Percentiles rank a stretch among this genome's conserved stretches.
These are phyloP conservation scores for Tinospora cordifolia DNA, from an alignment of 164 flowering plant genomes.

Conservation along the genomic window DNA sequence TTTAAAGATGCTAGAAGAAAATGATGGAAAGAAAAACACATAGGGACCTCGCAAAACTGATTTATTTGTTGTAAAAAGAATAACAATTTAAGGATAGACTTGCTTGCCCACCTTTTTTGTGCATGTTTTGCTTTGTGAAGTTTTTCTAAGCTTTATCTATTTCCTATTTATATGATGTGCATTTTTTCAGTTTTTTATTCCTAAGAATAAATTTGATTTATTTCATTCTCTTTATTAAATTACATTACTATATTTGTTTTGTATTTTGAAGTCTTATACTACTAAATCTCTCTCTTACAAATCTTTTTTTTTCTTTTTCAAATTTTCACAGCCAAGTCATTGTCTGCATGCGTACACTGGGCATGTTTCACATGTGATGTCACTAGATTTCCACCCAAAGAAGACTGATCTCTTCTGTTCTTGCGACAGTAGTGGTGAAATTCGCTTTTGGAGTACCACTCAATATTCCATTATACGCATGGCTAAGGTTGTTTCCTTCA, in stretches of 20 bases:
- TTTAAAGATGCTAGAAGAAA: too few relatives aligned
- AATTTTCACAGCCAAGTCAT: slow-evolving; percentile 77
- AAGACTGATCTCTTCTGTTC: slow-evolving; percentile 83
- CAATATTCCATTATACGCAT: slow-evolving; percentile 46
- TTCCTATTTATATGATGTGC: too few relatives aligned
- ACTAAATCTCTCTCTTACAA: slow-evolving; percentile 4
- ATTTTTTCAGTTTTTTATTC: too few relatives aligned
- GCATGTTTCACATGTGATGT: slow-evolving; percentile 59
- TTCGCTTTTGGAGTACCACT: slow-evolving; percentile 58
- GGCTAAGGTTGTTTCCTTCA: slow-evolving; percentile 46
- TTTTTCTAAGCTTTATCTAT: too few relatives aligned
- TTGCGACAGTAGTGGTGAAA: slow-evolving; percentile 61
- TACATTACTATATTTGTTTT: background rate
- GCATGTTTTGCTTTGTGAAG: too few relatives aligned
- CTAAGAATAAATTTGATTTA: too few relatives aligned
- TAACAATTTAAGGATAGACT: too few relatives aligned
- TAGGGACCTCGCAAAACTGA: too few relatives aligned
- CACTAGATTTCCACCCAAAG: slow-evolving; percentile 89
- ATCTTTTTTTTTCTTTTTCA: slow-evolving; percentile 13
- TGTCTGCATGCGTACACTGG: slow-evolving; percentile 45
- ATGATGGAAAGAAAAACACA: too few relatives aligned
- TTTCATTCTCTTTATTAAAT: too few relatives aligned
- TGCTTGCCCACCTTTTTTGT: too few relatives aligned
- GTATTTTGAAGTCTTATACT: background rate
- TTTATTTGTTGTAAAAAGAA: too few relatives aligned